These are phyloP conservation scores for Backusella mclennaniae DNA, from an alignment of 192 early-diverging fungal species.

Conservation along the genomic window DNA sequence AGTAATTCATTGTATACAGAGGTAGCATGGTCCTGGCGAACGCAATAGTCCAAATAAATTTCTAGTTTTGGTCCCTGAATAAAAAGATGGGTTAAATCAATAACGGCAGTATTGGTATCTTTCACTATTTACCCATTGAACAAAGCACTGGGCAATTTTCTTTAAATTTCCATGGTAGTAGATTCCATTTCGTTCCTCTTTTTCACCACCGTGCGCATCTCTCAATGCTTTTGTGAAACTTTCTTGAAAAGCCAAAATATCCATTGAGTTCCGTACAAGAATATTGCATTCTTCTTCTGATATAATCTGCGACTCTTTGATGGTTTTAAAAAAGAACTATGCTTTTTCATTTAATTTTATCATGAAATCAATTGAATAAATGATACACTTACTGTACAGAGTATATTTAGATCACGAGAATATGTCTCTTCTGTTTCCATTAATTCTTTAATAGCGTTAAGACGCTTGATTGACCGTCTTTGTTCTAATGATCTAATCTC, in stretches of 20 bases:
- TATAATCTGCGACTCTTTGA: constrained; percentile 25
- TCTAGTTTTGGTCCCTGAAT: constrained; percentile 21
- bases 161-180: constrained; percentile 17
- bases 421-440: constrained; percentile 35
- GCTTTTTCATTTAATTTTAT: neutral
- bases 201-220: constrained; percentile 19
- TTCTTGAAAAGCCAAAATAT: constrained; percentile 32
- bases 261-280: constrained; percentile 29
- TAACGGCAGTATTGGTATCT: neutral
- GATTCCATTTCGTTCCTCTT: neutral
- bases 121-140: constrained; percentile 22
- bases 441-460: constrained; percentile 30
- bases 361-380: no score
- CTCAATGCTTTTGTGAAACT: constrained; percentile 21
- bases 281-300: constrained; percentile 21
- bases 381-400: constrained; percentile 17
- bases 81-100: neutral
- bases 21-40: constrained; percentile 24
- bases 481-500: constrained; percentile 19
- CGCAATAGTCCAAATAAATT: constrained; percentile 29
- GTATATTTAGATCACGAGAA: constrained; percentile 12
- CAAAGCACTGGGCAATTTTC: constrained; percentile 30
- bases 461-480: constrained; percentile 14
- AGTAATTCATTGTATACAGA: constrained; percentile 18
- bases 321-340: constrained; percentile 23